Percentiles rank a stretch among this genome's conserved stretches.
Evolutionary conservation across 2,329 filamentous ascomycete species (phyloP).

Genomic region (Fusarium sp.): DNA sequence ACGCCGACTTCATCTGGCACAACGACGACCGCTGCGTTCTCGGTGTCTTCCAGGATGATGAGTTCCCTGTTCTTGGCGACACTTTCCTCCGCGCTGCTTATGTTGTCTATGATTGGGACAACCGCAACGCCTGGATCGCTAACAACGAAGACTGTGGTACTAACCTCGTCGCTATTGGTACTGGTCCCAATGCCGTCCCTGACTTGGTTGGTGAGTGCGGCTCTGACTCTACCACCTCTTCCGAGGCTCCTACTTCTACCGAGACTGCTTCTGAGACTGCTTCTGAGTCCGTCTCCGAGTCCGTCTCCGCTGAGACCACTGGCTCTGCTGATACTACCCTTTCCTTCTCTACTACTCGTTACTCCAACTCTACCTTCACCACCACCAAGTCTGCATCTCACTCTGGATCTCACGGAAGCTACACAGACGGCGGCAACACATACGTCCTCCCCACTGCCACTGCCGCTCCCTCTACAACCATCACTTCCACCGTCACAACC

Average conservation of each 20-base stretch:
- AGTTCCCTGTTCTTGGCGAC: conserved; percentile 59
- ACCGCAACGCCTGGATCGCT: conserved; percentile 55
- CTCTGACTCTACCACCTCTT: conserved; percentile 32
- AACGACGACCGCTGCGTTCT: conserved; percentile 55
- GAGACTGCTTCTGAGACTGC: conserved; percentile 19
- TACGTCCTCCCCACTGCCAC: conserved; percentile 29
- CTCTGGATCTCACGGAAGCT: background rate
- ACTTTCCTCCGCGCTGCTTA: conserved; percentile 62
- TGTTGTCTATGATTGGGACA: conserved; percentile 59
- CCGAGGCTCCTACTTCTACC: conserved; percentile 32
- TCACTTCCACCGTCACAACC: conserved; percentile 50
- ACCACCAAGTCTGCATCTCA: conserved; percentile 15
- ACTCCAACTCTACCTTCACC: conserved; percentile 37
- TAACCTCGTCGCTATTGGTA: conserved; percentile 54
- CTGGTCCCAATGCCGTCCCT: conserved; percentile 56
- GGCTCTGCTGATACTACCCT: conserved; percentile 15
- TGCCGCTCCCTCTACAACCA: conserved; percentile 20
- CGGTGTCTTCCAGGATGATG: conserved; percentile 60
- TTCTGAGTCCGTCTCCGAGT: conserved; percentile 8
- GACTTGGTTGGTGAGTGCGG: conserved; percentile 51
- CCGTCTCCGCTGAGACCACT: conserved; percentile 13
- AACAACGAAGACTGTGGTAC: conserved; percentile 57
- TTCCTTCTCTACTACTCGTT: conserved; percentile 33
- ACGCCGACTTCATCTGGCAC: conserved; percentile 62
- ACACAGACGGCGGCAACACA: conserved; percentile 3